phyloP scores from a whole-genome alignment of 371 early-diverging fungal genomes.

The Zopfochytrium polystomum region DNA sequence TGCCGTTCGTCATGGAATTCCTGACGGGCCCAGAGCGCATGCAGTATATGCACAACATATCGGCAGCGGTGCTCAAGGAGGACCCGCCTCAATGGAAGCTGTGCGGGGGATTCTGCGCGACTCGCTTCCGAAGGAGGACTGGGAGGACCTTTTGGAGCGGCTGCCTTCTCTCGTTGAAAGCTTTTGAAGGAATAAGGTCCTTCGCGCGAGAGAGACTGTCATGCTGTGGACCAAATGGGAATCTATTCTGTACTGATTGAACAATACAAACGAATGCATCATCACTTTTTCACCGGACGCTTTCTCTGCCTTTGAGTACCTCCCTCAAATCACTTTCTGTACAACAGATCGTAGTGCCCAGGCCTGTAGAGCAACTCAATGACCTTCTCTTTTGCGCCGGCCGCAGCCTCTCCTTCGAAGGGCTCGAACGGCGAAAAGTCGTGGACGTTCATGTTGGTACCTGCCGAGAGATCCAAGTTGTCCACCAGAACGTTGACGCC shows the following conservation, averaged over 20 bases:
- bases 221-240: too few relatives aligned
- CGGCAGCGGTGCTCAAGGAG: neutral
- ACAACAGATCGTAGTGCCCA: constrained; percentile 54
- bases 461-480: constrained; percentile 33
- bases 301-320: too few relatives aligned
- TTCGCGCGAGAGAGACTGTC: too few relatives aligned
- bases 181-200: too few relatives aligned
- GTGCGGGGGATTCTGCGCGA: neutral
- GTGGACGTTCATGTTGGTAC: constrained; percentile 42
- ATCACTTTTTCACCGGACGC: too few relatives aligned
- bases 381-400: constrained; percentile 11
- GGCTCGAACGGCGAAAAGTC: constrained; percentile 45
- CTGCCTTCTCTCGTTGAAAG: constrained; percentile 9
- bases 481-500: constrained; percentile 41
- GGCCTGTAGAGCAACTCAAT: constrained; percentile 46
- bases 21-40: constrained; percentile 13
- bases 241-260: too few relatives aligned
- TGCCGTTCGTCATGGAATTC: constrained; percentile 21
- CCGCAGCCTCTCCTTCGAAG: constrained; percentile 11
- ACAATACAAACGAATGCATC: too few relatives aligned
- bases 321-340: constrained; percentile 21
- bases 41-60: constrained; percentile 24
- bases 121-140: constrained; percentile 5
- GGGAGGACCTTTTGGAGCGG: constrained; percentile 9
- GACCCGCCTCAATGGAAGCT: constrained; percentile 14